phyloP scores from a whole-genome alignment of 306 rosid species.

The Vigna trinervia region DNA sequence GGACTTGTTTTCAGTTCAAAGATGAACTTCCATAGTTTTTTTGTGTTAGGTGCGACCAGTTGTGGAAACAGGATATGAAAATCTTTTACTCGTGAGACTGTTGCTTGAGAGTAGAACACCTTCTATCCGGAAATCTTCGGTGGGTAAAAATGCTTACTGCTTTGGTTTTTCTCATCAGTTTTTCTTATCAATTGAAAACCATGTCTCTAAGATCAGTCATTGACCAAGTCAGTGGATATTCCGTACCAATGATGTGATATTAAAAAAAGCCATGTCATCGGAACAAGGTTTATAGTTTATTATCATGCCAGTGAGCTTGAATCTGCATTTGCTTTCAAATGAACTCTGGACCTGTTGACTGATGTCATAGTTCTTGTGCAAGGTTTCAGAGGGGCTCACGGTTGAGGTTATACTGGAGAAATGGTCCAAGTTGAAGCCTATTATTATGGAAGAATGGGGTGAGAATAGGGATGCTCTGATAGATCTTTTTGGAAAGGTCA shows the following conservation, averaged over 20 bases:
- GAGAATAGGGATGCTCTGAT: constrained; percentile 76
- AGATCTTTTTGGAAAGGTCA: constrained; percentile 80
- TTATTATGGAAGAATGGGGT: constrained; percentile 82
- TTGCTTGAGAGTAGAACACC: constrained; percentile 76
- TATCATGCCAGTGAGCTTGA: constrained; percentile 16
- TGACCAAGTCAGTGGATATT: too few species aligned
- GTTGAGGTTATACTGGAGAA: constrained; percentile 82
- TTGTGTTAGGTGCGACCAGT: constrained; percentile 90
- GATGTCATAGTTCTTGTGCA: constrained; percentile 51
- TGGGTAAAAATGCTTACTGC: constrained; percentile 50
- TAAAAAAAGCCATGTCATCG: neutral
- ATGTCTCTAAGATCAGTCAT: neutral
- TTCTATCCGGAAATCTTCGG: constrained; percentile 75
- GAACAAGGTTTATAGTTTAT: constrained; percentile 21
- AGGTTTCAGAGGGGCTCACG: constrained; percentile 88
- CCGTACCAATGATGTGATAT: too few species aligned
- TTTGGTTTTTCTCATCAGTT: constrained; percentile 15
- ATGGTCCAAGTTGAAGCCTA: constrained; percentile 81
- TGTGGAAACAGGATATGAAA: constrained; percentile 97
- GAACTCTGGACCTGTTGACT: constrained; percentile 27
- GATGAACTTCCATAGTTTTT: constrained; percentile 36
- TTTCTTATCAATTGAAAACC: constrained; percentile 13
- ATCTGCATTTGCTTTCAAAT: constrained; percentile 37
- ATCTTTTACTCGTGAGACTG: constrained; percentile 82
- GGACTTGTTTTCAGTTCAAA: constrained; percentile 20